A percentile compares a stretch with the other conserved stretches of the same genome.
Conservation (phyloP, 2,329 filamentous ascomycete genomes). For the Cryphonectria naterciae region DNA sequence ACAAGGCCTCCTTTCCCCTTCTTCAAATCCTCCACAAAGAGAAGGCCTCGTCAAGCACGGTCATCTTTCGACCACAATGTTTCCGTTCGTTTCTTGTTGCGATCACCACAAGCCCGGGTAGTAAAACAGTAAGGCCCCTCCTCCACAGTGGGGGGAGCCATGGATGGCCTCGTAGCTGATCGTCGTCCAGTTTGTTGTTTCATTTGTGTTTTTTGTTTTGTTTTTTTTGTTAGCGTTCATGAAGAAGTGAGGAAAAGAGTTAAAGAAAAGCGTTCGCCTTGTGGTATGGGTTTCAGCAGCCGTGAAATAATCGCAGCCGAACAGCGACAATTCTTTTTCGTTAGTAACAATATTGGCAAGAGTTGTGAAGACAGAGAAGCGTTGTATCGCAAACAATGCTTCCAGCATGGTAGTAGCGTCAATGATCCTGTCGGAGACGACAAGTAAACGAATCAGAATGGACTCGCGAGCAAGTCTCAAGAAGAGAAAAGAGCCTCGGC, state of each 20-base stretch:
- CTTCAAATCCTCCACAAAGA: background rate
- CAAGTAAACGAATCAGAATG: slow-evolving; percentile 33
- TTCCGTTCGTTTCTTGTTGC: background rate
- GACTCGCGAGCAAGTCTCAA: slow-evolving; percentile 33
- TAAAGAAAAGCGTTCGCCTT: background rate
- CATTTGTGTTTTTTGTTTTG: too few relatives aligned
- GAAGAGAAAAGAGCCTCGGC: slow-evolving; percentile 38
- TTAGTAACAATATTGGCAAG: slow-evolving; percentile 9
- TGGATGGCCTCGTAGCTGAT: background rate
- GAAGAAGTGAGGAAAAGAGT: background rate
- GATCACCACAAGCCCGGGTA: background rate
- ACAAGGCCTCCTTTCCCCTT: background rate
- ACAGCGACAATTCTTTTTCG: slow-evolving; percentile 9
- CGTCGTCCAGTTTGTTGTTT: background rate
- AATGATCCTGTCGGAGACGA: slow-evolving; percentile 28
- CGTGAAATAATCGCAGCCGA: slow-evolving; percentile 4
- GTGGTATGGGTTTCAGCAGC: background rate
- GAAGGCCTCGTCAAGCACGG: background rate
- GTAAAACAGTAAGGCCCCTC: background rate
- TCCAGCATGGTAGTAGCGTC: background rate
- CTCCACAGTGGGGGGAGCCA: background rate
- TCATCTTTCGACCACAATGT: background rate
- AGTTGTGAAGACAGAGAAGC: background rate
- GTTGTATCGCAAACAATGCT: slow-evolving; percentile 1
- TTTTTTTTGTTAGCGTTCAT: background rate